Conservation (phyloP, 2,329 filamentous ascomycete species). For the Apiospora marii region DNA sequence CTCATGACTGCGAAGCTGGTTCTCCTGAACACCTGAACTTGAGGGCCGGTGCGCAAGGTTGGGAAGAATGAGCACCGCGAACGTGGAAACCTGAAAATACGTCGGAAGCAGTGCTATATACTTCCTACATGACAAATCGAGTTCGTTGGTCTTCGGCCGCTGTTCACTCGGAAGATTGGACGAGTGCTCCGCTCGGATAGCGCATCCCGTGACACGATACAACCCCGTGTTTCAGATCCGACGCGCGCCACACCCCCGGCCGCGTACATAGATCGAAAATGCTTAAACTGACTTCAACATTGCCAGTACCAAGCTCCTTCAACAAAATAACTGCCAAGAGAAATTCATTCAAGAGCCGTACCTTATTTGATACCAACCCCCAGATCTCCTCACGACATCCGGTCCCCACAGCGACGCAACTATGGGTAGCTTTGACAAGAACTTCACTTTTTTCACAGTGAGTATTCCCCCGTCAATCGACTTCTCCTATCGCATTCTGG, state of each 20-base stretch:
- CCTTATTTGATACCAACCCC: background rate
- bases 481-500: background rate
- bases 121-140: too few relatives aligned
- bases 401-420: background rate
- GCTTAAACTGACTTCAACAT: background rate
- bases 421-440: constrained; percentile 24
- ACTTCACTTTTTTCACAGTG: constrained; percentile 28
- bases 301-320: background rate
- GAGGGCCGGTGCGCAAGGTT: too few relatives aligned
- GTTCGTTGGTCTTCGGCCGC: background rate
- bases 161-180: background rate
- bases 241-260: background rate
- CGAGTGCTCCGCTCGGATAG: background rate
- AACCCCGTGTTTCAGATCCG: constrained; percentile 10
- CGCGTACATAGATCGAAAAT: background rate
- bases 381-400: background rate
- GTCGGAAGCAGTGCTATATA: too few relatives aligned
- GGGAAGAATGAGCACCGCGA: too few relatives aligned
- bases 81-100: too few relatives aligned
- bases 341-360: background rate
- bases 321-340: background rate
- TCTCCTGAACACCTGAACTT: too few relatives aligned
- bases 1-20: too few relatives aligned
- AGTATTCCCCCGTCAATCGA: background rate
- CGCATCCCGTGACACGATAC: background rate